Conservation (phyloP, 495 filamentous ascomycete species). For the Neurospora hispaniola region DNA sequence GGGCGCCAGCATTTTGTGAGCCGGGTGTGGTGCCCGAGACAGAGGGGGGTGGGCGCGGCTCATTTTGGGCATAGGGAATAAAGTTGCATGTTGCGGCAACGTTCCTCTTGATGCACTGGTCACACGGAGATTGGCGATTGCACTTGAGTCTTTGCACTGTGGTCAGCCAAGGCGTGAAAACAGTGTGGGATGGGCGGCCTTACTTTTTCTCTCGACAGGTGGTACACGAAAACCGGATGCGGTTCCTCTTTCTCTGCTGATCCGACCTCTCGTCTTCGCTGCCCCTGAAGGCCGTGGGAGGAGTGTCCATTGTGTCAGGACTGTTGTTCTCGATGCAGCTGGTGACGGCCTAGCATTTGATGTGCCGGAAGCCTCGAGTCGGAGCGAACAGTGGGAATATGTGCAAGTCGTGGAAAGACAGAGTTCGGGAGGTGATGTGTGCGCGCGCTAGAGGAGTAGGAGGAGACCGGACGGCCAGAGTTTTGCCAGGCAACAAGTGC, state of each 20-base stretch:
- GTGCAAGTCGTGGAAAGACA: not conserved
- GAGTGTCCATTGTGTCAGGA: not conserved
- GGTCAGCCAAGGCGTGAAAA: not conserved
- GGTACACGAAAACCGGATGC: constrained; percentile 45
- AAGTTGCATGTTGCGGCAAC: constrained; percentile 34
- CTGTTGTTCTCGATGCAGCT: not conserved
- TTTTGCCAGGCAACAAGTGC: not conserved
- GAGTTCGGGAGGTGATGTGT: not conserved
- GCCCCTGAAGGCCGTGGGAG: not conserved
- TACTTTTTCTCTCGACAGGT: constrained; percentile 43
- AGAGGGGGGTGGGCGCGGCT: constrained; percentile 9
- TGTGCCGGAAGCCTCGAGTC: not conserved
- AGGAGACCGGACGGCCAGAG: not conserved
- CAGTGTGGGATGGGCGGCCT: constrained; percentile 4
- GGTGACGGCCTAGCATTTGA: not conserved
- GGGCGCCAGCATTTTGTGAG: constrained; percentile 31
- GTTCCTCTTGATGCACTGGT: constrained; percentile 38
- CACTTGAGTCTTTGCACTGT: constrained; percentile 37
- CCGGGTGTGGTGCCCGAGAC: constrained; percentile 28
- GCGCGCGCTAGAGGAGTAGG: not conserved
- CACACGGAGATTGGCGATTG: constrained; percentile 40
- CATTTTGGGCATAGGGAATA: constrained; percentile 16
- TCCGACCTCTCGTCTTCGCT: not conserved
- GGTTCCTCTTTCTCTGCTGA: constrained; percentile 35
- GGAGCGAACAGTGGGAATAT: not conserved